Base-by-base conservation (phyloP, 768 basidiomycete genomes). In the Mycena vitilis region DNA sequence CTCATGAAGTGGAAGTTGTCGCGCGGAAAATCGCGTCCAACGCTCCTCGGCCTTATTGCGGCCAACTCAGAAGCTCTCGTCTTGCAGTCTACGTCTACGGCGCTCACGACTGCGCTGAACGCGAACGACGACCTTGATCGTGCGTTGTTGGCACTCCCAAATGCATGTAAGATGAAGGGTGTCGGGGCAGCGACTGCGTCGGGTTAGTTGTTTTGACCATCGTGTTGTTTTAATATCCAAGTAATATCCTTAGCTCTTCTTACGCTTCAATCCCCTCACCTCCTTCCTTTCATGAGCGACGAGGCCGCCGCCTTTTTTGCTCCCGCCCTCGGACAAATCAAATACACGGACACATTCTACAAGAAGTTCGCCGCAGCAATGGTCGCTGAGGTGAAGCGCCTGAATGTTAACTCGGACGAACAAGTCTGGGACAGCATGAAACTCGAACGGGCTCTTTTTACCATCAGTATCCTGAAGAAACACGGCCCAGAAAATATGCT, bases 1-100 rank as follows among this genome's bases (percentile, higher is more conserved):
- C 63, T 71, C 10, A 72, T 72, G 71, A 65, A 68, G n/a, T 72
- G 71, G 71, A 72, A 72, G n/a, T 53, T 72, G 9, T 65, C 60
- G 5, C 71, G 71, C 34, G 71, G 71, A 38, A 72, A 72, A 37
- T 65, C 67, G 37, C 66, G 71, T 6, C 71, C 71, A 0, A 69
- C 71, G 5, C 60, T 72, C 4, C 67, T 69, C 52, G 56, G 42
- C 11, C 53, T 72, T 10, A n/a, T 72, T 18, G 63, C 63, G n/a
- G 57, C 63, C 13, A 72, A 72, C 22, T 12, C 63, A 16, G 67
- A 65, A 20, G 23, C 38, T 1, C 60, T 66, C 20, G 67, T 72
- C 25, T 5, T 38, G 6, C 40, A 59, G 34, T 30, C 67, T 16
- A 72, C 71, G 11, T 34, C 60, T 15, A 38, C 55, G 0, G 63